phyloP scores from a whole-genome alignment of 768 basidiomycete species.

The Hortiboletus flavorubellus region DNA sequence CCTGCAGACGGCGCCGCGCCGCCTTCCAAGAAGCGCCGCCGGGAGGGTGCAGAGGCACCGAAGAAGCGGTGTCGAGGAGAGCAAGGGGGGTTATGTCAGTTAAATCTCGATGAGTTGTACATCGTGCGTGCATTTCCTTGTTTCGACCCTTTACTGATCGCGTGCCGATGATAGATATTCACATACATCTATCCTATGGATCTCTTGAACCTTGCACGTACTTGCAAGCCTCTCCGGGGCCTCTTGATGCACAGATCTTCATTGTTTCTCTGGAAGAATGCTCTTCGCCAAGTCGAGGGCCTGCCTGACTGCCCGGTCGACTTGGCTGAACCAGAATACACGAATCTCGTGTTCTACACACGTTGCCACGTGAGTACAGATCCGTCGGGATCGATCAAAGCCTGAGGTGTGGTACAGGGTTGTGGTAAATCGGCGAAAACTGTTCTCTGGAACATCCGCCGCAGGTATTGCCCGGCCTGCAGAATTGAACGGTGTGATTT shows the following conservation, averaged over 20 bases:
- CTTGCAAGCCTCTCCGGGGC: slow-evolving; percentile 37
- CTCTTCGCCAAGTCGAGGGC: slow-evolving; percentile 33
- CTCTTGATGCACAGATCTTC: slow-evolving; percentile 35
- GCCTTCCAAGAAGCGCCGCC: slow-evolving; percentile 4
- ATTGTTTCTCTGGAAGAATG: slow-evolving; percentile 24
- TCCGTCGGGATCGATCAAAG: background rate
- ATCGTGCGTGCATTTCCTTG: slow-evolving; percentile 10
- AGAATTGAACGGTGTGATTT: slow-evolving; percentile 9
- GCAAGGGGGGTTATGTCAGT: slow-evolving; percentile 5
- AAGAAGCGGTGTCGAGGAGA: slow-evolving; percentile 10
- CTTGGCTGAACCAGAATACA: slow-evolving; percentile 43
- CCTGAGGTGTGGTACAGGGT: slow-evolving; percentile 1
- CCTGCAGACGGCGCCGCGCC: background rate
- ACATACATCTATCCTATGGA: slow-evolving; percentile 36
- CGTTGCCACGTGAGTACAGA: slow-evolving; percentile 23
- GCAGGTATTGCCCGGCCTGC: slow-evolving; percentile 17
- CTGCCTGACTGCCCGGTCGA: slow-evolving; percentile 45
- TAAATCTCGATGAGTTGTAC: slow-evolving; percentile 23
- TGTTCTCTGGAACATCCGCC: slow-evolving; percentile 17
- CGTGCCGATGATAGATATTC: slow-evolving; percentile 33
- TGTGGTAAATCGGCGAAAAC: slow-evolving; percentile 9
- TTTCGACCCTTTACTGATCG: background rate
- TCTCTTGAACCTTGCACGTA: slow-evolving; percentile 37
- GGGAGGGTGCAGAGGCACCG: background rate
- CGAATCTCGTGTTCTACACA: slow-evolving; percentile 36